Conservation (phyloP, 1,139 yeast species). For the Geotrichum klebahnii region DNA sequence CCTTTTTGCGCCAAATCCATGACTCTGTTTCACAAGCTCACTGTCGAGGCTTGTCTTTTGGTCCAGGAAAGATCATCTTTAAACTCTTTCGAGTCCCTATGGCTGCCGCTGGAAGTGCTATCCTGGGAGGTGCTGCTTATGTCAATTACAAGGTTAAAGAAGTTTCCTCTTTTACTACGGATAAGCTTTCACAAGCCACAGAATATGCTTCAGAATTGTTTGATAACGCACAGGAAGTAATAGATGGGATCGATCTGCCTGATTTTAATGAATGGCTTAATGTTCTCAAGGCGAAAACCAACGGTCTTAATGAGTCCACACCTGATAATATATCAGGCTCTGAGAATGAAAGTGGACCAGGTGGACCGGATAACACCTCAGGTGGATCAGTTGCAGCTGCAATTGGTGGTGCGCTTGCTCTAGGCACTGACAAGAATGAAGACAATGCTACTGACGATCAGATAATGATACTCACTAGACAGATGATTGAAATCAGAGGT, state of each 20-base stretch:
- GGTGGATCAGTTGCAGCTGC: constrained; percentile 32
- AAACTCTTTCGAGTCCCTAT: constrained; percentile 12
- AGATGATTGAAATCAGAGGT: constrained; percentile 92
- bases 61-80: constrained; percentile 8
- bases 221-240: constrained; percentile 29
- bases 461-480: constrained; percentile 81
- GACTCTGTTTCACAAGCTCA: constrained; percentile 2
- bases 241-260: constrained; percentile 30
- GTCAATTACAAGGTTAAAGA: constrained; percentile 88
- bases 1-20: constrained; percentile 3
- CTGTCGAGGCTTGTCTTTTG: constrained; percentile 4
- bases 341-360: constrained; percentile 15
- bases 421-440: constrained; percentile 34
- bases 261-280: constrained; percentile 28
- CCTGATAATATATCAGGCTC: constrained; percentile 16
- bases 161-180: constrained; percentile 67
- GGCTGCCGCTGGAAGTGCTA: constrained; percentile 80
- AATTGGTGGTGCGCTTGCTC: constrained; percentile 39
- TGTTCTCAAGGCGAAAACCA: constrained; percentile 18
- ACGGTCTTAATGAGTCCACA: no score
- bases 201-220: constrained; percentile 49
- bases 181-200: constrained; percentile 55
- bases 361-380: constrained; percentile 8
- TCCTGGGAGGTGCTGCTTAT: constrained; percentile 93
- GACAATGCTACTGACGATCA: constrained; percentile 39